These are phyloP conservation scores for Thyridium curvatum DNA, from an alignment of 2,329 filamentous ascomycete genomes.

Conservation along the genomic window DNA sequence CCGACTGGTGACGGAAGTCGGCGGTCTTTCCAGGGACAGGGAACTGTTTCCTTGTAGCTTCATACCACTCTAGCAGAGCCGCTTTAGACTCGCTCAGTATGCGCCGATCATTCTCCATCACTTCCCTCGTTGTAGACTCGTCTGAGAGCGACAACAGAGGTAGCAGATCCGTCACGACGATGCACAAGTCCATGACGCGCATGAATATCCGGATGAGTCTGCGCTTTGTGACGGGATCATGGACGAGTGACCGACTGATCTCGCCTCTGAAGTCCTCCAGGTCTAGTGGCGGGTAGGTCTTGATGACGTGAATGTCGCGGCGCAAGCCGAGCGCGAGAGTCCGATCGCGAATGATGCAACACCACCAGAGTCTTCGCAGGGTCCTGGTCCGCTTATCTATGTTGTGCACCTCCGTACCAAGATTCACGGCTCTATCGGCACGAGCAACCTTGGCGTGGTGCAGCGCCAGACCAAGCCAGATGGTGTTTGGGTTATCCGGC, in stretches of 20 bases:
- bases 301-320: too few species aligned
- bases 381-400: conserved; percentile 16
- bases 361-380: background rate
- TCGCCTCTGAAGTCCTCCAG: conserved; percentile 20
- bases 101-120: too few species aligned
- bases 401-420: conserved; percentile 12
- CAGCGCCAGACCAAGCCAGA: conserved; percentile 11
- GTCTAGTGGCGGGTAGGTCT: conserved; percentile 14
- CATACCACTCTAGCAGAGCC: conserved; percentile 12
- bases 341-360: too few species aligned
- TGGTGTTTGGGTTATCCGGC: conserved; percentile 8
- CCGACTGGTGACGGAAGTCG: conserved; percentile 28
- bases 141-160: too few species aligned
- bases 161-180: conserved; percentile 28
- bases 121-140: too few species aligned
- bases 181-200: conserved; percentile 36
- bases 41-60: conserved; percentile 27
- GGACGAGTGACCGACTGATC: conserved; percentile 35
- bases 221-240: conserved; percentile 35
- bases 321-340: too few species aligned
- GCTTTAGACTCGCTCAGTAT: too few species aligned
- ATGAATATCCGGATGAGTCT: conserved; percentile 35
- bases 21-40: conserved; percentile 27
- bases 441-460: conserved; percentile 14
- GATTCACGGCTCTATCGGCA: conserved; percentile 14